Base-by-base conservation (phyloP, 495 filamentous ascomycete species). In the Bathelium albidoporum region DNA sequence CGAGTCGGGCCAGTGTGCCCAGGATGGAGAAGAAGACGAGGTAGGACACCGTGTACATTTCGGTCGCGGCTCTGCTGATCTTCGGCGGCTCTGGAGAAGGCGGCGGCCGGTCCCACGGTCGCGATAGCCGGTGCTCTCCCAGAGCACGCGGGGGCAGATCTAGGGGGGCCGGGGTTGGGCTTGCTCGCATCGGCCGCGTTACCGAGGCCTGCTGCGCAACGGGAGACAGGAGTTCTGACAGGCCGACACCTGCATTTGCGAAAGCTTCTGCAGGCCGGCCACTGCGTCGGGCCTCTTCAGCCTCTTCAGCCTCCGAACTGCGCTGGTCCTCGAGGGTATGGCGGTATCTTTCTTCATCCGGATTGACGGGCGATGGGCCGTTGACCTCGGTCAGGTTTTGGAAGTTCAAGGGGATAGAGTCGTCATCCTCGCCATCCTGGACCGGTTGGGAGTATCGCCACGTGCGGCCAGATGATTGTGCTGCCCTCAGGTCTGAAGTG, bases 11-110 rank as follows among this genome's bases (percentile, higher is more conserved):
- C 32, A 97, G 83, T 1, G 92, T 96, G 34, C 93, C 93, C 39
- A 93, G 73, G 62, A 97, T 84, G 60, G 90, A 85, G 77, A 97
- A 97, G 71, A 96, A 78, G 58, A 92, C 81, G 18, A 97, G 85
- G 74, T 96, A 88, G 11, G 88, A 88, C 65, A 87, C 67, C 41
- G 86, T 91, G 73, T 89, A 94, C 64, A 93, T 71, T 70, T 89
- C 77, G 2, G 88, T 91, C n/a, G 49, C 49, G 29, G 49, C 20
- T 9, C 49, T 26, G 24, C 20, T 26, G 49, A 55, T 28, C 24
- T 55, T 55, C 20, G 24, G 22, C 2, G 49, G 24, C 20, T 55
- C 49, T 26, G 49, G 24, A 26, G 49, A 29, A 55, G 20, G 49
- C 49, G 12, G 20, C 34, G 5, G 5, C 34, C 34, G 34, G 22